A percentile compares a stretch with the other conserved stretches of the same genome.
Evolutionary conservation across 208 protist species (phyloP).

Genomic region (Tetramitus jugosus): DNA sequence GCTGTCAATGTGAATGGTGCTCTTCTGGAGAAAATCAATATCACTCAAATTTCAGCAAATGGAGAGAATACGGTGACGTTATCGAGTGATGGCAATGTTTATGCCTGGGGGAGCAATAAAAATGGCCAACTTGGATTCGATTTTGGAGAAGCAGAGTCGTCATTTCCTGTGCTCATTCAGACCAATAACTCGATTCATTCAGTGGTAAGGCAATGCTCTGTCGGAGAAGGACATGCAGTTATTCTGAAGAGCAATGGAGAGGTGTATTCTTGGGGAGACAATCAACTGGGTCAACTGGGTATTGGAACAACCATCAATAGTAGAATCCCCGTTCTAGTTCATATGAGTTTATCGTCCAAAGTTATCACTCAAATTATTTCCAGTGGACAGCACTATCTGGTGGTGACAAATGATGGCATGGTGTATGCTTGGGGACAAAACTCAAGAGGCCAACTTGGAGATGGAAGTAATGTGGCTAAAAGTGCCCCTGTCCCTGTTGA

Average conservation of each 20-base stretch:
- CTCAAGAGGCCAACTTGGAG: conserved; percentile 9
- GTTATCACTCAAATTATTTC: too few species aligned
- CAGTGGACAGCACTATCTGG: not conserved
- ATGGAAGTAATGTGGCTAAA: not conserved
- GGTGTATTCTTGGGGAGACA: not conserved
- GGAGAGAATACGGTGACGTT: not conserved
- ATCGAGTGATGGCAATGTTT: not conserved
- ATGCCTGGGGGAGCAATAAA: not conserved
- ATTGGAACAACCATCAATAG: not conserved
- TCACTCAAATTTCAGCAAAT: too few species aligned
- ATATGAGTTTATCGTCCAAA: not conserved
- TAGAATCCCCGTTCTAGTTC: not conserved
- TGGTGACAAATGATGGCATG: not conserved
- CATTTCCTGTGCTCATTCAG: too few species aligned
- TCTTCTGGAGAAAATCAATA: too few species aligned
- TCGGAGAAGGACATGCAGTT: too few species aligned
- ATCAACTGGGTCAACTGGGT: conserved; percentile 16
- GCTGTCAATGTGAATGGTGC: too few species aligned
- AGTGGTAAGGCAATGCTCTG: too few species aligned
- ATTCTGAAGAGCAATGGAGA: too few species aligned
- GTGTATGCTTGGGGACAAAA: not conserved
- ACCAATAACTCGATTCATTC: too few species aligned
- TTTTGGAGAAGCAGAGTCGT: too few species aligned
- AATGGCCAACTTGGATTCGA: too few species aligned
- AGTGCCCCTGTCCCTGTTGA: not conserved